Evolutionary conservation across 805 yeast species (phyloP), one percentile per base, ranked within the genome.

Genomic region (Candida xiaguanensis): DNA sequence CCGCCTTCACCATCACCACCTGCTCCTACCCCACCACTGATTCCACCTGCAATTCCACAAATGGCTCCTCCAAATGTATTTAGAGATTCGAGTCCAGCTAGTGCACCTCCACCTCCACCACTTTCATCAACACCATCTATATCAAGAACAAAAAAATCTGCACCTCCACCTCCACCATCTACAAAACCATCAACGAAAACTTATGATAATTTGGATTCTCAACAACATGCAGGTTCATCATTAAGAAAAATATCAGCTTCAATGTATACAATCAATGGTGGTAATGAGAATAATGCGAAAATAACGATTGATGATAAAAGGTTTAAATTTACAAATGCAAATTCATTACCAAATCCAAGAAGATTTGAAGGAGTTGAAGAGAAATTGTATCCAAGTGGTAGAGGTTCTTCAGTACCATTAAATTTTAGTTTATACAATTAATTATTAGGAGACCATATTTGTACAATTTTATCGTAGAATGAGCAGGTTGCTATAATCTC

Each of bases 341-440:
- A 65, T 31, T 83, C 87, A 17, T 67, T 93, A 32, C 98, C 99
- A 0, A 79, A 78, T 49, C 98, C 99, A n/a, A 72, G 98, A 48
- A 73, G 75, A 36, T 88, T 85, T 53, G 74, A 73, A 34, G 58
- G 55, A 2, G 45, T 39, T 22, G 53, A 47, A 13, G 75, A 75
- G 42, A 89, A 91, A 58, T 66, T 89, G 47, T 93, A 93, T 63
- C 96, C 98, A 13, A 86, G 96, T 62, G 98, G 98, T 11, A 75
- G 96, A 50, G 98, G 98, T 3, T 78, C 89, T 20, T 85, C 95
- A 24, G 93, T 90, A 26, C 97, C 97, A 1, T 64, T 90, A 45
- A 79, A 86, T 49, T 65, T 90, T 40, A 58, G 72, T 39, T 34
- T 40, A 28, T 53, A 46, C 46, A 39, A 22, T 18, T 50, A 45